These are phyloP conservation scores for Pseudotsuga menziesii DNA, from an alignment of 75 land plant species.

Conservation along the genomic window DNA sequence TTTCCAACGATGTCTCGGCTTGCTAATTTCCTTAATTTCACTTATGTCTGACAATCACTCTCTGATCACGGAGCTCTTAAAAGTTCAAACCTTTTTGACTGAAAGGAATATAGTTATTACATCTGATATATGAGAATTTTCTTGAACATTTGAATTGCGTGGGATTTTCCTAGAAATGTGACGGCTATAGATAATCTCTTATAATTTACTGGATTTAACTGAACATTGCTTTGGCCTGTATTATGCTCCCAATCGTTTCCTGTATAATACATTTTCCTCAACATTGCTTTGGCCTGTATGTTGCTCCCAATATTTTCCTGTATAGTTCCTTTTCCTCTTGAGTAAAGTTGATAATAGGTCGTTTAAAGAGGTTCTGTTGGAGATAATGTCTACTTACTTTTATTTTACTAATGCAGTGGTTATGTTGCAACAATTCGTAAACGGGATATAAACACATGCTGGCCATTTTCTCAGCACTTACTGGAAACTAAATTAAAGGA, in stretches of 20 bases:
- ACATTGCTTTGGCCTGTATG: not conserved
- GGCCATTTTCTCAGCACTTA: slow-evolving; percentile 11
- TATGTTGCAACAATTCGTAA: not conserved
- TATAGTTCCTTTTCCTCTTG: not conserved
- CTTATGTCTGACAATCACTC: not conserved
- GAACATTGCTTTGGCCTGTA: not conserved
- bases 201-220: not conserved
- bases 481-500: slow-evolving; percentile 4
- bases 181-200: not conserved
- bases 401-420: not conserved
- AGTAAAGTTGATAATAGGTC: not conserved
- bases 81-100: not conserved
- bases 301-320: not conserved
- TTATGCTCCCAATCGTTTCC: not conserved
- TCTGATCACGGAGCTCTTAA: not conserved
- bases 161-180: not conserved
- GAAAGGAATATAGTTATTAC: not conserved
- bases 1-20: not conserved
- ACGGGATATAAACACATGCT: slow-evolving; percentile 4
- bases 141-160: not conserved
- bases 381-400: too few species aligned
- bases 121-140: not conserved
- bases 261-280: not conserved
- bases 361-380: not conserved
- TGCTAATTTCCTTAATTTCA: not conserved